Evolutionary conservation across 805 yeast species (phyloP).

Genomic region (Lachancea thermotolerans): DNA sequence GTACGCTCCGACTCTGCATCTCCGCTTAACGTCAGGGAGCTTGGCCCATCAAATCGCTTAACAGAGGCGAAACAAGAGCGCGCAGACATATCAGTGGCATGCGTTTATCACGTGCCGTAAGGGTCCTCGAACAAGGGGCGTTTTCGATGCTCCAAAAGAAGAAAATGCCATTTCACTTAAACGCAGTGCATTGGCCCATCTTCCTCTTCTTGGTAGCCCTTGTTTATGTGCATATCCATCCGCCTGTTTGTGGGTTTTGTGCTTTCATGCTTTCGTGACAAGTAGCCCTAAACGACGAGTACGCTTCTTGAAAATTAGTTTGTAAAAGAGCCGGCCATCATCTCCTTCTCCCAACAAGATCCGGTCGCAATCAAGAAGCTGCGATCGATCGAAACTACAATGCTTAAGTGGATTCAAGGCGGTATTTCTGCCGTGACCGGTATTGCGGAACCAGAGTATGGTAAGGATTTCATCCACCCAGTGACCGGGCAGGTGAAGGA

Average conservation of each 20-base stretch:
- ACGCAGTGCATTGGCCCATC: no score
- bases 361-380: background rate
- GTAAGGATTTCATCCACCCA: conserved; percentile 86
- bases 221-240: no score
- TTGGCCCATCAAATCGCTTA: background rate
- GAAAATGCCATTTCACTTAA: no score
- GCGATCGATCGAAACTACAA: conserved; percentile 16
- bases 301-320: background rate
- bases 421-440: conserved; percentile 93
- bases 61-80: no score
- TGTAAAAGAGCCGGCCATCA: background rate
- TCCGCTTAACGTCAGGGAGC: background rate
- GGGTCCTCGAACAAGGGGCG: no score
- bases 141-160: no score
- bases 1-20: background rate
- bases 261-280: no score
- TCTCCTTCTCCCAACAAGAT: background rate
- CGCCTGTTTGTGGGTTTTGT: no score
- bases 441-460: conserved; percentile 95
- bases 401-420: conserved; percentile 81
- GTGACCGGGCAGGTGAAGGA: conserved; percentile 54
- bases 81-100: no score
- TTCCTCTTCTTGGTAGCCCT: no score
- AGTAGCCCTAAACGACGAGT: background rate
- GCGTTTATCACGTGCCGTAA: no score